Evolutionary conservation across 1,139 yeast genomes (phyloP), one percentile per base, ranked within the genome.

Genomic region (Suhomyces panamericanus): DNA sequence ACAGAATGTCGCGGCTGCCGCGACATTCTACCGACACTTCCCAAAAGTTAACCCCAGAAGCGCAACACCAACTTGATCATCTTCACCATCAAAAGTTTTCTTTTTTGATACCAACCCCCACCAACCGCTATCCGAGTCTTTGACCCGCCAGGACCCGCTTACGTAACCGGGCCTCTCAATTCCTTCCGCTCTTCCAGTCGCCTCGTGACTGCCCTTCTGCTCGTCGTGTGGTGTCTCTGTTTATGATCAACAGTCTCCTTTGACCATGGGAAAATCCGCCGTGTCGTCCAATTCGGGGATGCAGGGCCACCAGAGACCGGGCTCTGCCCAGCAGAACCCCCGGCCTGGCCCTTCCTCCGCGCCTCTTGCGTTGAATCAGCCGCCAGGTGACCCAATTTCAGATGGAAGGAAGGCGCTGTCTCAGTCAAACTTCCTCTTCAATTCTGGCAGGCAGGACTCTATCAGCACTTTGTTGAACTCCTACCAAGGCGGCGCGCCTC

Each of bases 381-480:
- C 42, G 13, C 10, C 35, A n/a, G 22, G 26, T 16, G 42, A 39
- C 34, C 30, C 39, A 3, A 11, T 42, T 24, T 11, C 39, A 4
- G 42, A 42, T 12, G 44, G 38, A 17, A 20, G 42, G 16, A 44
- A 41, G 41, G 17, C 40, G 10, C 42, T 35, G 37, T 29, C 32
- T 12, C 47, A 37, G 28, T 47, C 42, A 15, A 49, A 43, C 35
- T 55, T 56, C 32, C 41, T 56, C 34, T 55, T 49, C 49, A 55
- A 53, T 31, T 46, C 52, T 6, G 54, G 53, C 14, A 42, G 60
- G 13, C 58, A 52, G 41, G 60, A 57, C 42, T 54, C 53, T 46
- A 49, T 57, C 15, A 41, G 50, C 29, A 47, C 57, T 35, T 47
- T 57, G 6, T 41, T 56, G 29, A 55, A 47, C 41, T 50, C 38